Evolutionary conservation across 306 rosid species (phyloP).

Genomic region (Quercus bicolor): DNA sequence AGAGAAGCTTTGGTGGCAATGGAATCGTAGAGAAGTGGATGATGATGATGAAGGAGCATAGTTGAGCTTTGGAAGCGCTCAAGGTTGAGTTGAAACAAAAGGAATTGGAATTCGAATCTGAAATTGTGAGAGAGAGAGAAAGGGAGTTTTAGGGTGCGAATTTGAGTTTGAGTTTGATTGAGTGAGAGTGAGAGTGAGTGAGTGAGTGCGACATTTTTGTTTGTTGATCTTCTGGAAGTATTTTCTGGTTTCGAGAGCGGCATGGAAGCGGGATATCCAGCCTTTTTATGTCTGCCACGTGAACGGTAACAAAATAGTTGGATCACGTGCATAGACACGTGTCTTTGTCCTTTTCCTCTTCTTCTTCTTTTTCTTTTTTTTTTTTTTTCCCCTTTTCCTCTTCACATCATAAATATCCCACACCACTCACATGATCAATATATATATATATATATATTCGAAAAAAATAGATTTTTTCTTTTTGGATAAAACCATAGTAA

Average conservation of each 20-base stretch:
- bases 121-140: not conserved
- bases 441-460: no score
- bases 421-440: no score
- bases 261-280: not conserved
- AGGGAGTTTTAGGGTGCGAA: not conserved
- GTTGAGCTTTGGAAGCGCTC: not conserved
- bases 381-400: not conserved
- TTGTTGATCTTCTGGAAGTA: not conserved
- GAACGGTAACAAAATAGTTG: slow-evolving; percentile 22
- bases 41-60: slow-evolving; percentile 48
- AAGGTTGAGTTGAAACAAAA: not conserved
- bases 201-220: not conserved
- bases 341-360: not conserved
- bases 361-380: no score
- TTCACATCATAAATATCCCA: not conserved
- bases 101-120: not conserved
- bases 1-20: slow-evolving; percentile 33
- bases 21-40: slow-evolving; percentile 44
- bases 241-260: not conserved
- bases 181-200: not conserved
- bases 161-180: no score
- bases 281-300: slow-evolving; percentile 45
- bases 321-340: slow-evolving; percentile 10
- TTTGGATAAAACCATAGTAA: no score
- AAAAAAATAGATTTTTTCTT: no score